A percentile compares a stretch with the other conserved stretches of the same genome.
phyloP scores from a whole-genome alignment of 306 rosid genomes.

The Parietaria judaica region DNA sequence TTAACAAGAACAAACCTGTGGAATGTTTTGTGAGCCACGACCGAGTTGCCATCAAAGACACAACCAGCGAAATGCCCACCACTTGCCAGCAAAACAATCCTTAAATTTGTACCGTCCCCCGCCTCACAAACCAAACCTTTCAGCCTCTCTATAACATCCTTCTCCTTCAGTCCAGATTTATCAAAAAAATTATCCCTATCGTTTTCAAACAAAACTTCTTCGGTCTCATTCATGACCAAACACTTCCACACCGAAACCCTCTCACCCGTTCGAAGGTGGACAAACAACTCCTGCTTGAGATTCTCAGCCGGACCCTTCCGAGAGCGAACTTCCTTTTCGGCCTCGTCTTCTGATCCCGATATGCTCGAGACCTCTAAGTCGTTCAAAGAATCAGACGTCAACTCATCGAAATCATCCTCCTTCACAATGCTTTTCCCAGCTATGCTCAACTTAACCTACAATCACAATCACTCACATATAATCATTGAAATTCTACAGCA shows the following conservation, averaged over 20 bases:
- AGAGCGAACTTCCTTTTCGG: conserved; percentile 33
- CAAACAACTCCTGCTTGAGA: conserved; percentile 46
- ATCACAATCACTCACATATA: no score
- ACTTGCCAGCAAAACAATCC: conserved; percentile 77
- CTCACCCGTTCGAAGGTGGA: conserved; percentile 55
- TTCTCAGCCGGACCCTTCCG: conserved; percentile 26
- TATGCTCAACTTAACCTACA: conserved; percentile 72
- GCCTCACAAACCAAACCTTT: conserved; percentile 48
- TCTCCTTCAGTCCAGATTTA: conserved; percentile 18
- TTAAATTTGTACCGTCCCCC: conserved; percentile 49
- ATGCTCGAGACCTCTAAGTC: conserved; percentile 88
- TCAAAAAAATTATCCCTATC: conserved; percentile 18
- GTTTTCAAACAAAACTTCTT: conserved; percentile 32
- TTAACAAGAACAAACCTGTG: conserved; percentile 54
- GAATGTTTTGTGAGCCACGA: conserved; percentile 90
- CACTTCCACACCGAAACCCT: conserved; percentile 75
- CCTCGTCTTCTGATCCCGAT: conserved; percentile 88
- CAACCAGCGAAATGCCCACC: conserved; percentile 97
- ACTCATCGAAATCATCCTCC: conserved; percentile 87
- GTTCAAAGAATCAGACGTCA: conserved; percentile 75
- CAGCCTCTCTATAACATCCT: conserved; percentile 46
- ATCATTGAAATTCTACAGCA: no score
- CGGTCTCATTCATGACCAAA: conserved; percentile 57
- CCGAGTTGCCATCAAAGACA: conserved; percentile 69
- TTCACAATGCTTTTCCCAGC: conserved; percentile 82